Evolutionary conservation across 108 stramenopile species (phyloP), one percentile per base, ranked within the genome.

Genomic region (Poteriospumella lacustris): DNA sequence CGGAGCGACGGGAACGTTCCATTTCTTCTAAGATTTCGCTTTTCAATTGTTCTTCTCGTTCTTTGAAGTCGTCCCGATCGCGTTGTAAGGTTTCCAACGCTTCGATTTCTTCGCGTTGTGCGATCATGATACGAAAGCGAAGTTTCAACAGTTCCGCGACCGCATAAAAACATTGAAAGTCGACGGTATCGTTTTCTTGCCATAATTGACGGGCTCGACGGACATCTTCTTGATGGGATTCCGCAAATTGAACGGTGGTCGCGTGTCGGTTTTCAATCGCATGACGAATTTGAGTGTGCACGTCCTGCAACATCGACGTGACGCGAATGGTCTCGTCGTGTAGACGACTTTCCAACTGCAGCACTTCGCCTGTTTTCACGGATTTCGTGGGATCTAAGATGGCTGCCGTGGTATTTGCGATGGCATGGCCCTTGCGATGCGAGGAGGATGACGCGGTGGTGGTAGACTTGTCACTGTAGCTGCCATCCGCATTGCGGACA

Each of bases 101-200:
- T 31, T 64, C 60, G 5, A 64, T 24, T 64, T 64, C 60, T 64
- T 64, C 12, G 28, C 60, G 28, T 64, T 64, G 60, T 12, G 60
- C 60, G 5, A 24, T 12, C 3, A 64, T 3, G 36, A 64, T 64
- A 31, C 31, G 15, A 31, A 12, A 64, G 15, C 60, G 15, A 9
- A 64, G 31, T 12, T 24, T 3, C 24, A 64, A 64, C 60, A 64
- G 36, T 34, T 64, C 60, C 3, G 60, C 28, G 31, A 64, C 60
- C 5, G 60, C 60, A 31, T 31, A 24, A 34, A 64, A 64, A 34
- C 31, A 31, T 64, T 64, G 60, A 24, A 5, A 64, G 9, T 64
- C 60, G 60, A 34, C 36, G 31, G 33, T 3, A 33, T 33, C 31
- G 9, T 34, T 5, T 33, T 52, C 15, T 5, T 24, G 60, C 15